These are phyloP conservation scores for Tuber calosporum DNA, from an alignment of 495 filamentous ascomycete species.

Conservation along the genomic window DNA sequence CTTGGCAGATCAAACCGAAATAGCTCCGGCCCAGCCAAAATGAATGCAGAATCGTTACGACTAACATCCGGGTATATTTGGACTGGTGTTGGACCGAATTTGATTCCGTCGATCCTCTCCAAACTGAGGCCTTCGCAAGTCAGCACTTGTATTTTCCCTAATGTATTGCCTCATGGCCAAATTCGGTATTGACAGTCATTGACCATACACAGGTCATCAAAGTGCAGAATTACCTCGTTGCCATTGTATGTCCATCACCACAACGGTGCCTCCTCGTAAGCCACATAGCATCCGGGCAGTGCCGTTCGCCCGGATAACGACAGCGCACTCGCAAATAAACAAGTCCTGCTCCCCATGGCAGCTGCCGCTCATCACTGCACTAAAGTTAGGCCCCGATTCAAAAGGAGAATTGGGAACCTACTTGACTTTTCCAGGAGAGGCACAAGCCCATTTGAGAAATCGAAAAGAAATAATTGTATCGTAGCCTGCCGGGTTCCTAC, in stretches of 20 bases:
- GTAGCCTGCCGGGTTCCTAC: slow-evolving; percentile 39
- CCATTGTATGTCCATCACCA: slow-evolving; percentile 29
- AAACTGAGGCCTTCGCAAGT: slow-evolving; percentile 41
- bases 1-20: slow-evolving; percentile 40
- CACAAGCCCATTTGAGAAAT: slow-evolving; percentile 32
- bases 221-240: slow-evolving; percentile 24
- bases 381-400: slow-evolving; percentile 14
- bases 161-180: slow-evolving; percentile 4
- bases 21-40: slow-evolving; percentile 39
- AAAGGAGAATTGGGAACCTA: slow-evolving; percentile 13
- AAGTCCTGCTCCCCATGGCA: slow-evolving; percentile 28
- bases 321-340: slow-evolving; percentile 39
- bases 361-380: slow-evolving; percentile 25
- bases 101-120: slow-evolving; percentile 53
- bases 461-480: slow-evolving; percentile 35
- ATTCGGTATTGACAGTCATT: slow-evolving; percentile 6
- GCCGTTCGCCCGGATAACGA: slow-evolving; percentile 24
- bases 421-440: slow-evolving; percentile 30
- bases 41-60: slow-evolving; percentile 36
- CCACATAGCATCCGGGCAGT: slow-evolving; percentile 35
- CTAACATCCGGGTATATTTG: slow-evolving; percentile 34
- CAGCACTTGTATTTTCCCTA: slow-evolving; percentile 1
- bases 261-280: slow-evolving; percentile 36
- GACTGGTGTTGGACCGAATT: slow-evolving; percentile 43
- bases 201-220: slow-evolving; percentile 38